Conservation (phyloP, 495 filamentous ascomycete species). For the Trypethelium eluteriae region DNA sequence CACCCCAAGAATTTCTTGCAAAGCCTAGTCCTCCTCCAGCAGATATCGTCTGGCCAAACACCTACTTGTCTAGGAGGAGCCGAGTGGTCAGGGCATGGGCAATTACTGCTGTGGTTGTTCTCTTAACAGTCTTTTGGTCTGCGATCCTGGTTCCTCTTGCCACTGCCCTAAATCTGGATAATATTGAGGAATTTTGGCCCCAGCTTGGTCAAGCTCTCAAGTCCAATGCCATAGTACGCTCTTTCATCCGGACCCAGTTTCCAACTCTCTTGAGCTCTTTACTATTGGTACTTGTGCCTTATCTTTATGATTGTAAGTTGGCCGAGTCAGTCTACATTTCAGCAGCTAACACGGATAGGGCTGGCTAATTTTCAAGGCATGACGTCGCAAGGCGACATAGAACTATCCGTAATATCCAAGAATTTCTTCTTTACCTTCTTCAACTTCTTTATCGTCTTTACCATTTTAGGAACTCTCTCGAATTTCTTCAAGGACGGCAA, state of each 20-base stretch:
- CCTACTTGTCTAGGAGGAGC: conserved; percentile 67
- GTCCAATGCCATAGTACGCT: conserved; percentile 56
- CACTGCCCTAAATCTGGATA: conserved; percentile 64
- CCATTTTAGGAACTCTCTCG: conserved; percentile 77
- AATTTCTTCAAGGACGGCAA: conserved; percentile 60
- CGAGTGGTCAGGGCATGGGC: conserved; percentile 71
- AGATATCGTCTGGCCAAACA: conserved; percentile 89
- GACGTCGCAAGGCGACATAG: conserved; percentile 90
- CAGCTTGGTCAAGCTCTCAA: conserved; percentile 60
- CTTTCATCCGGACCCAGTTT: conserved; percentile 77
- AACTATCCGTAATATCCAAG: conserved; percentile 90
- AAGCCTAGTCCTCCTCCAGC: conserved; percentile 78
- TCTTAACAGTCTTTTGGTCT: conserved; percentile 86
- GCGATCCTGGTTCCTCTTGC: conserved; percentile 75
- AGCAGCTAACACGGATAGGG: conserved; percentile 37
- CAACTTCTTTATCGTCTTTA: conserved; percentile 95
- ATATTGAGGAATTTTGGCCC: conserved; percentile 65
- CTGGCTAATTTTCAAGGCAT: conserved; percentile 85
- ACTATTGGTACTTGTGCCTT: conserved; percentile 82
- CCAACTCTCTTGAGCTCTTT: conserved; percentile 78
- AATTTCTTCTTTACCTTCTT: conserved; percentile 99
- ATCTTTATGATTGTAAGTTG: conserved; percentile 76
- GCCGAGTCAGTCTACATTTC: background rate
- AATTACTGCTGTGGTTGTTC: conserved; percentile 69
- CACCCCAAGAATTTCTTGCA: conserved; percentile 74